phyloP scores from a whole-genome alignment of 805 yeast species.

The Tanozyma kutaoensis region DNA sequence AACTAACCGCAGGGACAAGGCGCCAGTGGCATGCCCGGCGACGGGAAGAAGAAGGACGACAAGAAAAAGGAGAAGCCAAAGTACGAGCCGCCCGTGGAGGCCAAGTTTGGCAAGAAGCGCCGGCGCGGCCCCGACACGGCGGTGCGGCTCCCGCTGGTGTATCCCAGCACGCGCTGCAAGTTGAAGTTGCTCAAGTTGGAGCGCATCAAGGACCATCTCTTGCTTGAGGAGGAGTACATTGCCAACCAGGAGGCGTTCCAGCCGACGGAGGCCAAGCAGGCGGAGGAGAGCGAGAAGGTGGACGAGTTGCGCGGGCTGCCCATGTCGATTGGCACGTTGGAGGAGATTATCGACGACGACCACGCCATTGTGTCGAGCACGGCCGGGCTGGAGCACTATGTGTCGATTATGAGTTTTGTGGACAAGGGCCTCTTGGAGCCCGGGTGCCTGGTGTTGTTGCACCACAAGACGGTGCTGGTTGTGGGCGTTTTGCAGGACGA shows the following conservation, averaged over 20 bases:
- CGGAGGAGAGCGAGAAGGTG: constrained; percentile 88
- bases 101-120: constrained; percentile 85
- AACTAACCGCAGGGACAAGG: no score
- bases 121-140: constrained; percentile 87
- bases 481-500: constrained; percentile 99
- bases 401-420: constrained; percentile 88
- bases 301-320: constrained; percentile 96
- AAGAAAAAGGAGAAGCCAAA: constrained; percentile 79
- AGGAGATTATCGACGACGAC: constrained; percentile 95
- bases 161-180: constrained; percentile 90
- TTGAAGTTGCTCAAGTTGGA: constrained; percentile 84
- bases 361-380: constrained; percentile 96
- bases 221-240: constrained; percentile 92
- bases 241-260: constrained; percentile 88
- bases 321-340: constrained; percentile 90
- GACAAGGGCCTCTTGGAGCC: constrained; percentile 95
- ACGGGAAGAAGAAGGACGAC: constrained; percentile 42
- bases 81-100: constrained; percentile 97
- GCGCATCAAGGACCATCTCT: constrained; percentile 89
- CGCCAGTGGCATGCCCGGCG: constrained; percentile 41
- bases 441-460: constrained; percentile 89
- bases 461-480: constrained; percentile 88
- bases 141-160: constrained; percentile 71
- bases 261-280: constrained; percentile 93
- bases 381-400: constrained; percentile 96